A percentile compares a stretch with the other conserved stretches of the same genome.
Conservation (phyloP, 257 asterid species). For the Henckelia pumila region DNA sequence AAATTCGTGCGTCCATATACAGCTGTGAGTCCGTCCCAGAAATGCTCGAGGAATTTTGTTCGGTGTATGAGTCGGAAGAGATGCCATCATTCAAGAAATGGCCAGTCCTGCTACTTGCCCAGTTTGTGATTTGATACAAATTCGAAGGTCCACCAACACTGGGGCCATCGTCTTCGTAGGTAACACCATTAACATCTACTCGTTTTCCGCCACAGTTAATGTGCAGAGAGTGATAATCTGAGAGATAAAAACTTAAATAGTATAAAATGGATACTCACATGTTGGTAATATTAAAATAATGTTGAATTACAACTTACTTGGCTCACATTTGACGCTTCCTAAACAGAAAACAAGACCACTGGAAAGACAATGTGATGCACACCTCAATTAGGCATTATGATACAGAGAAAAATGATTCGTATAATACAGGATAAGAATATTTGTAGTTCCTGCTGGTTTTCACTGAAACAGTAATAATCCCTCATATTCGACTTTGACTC, state of each 20-base stretch:
- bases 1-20: constrained; percentile 45
- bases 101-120: constrained; percentile 72
- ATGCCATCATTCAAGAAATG: constrained; percentile 45
- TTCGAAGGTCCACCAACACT: constrained; percentile 41
- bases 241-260: constrained; percentile 15
- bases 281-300: not conserved
- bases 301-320: constrained; percentile 40
- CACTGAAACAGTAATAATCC: not conserved
- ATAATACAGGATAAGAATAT: not conserved
- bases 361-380: constrained; percentile 26
- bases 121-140: constrained; percentile 35
- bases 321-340: constrained; percentile 32
- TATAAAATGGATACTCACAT: not conserved
- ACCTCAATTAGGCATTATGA: constrained; percentile 19
- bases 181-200: constrained; percentile 25
- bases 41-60: constrained; percentile 34
- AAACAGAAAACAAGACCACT: constrained; percentile 59
- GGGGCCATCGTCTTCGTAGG: constrained; percentile 38
- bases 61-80: constrained; percentile 25
- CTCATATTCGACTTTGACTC: not conserved
- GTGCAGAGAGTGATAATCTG: constrained; percentile 40
- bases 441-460: too few relatives aligned
- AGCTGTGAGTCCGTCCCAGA: constrained; percentile 36
- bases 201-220: constrained; percentile 67
- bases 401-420: constrained; percentile 2